Evolutionary conservation across 192 early-diverging fungal species (phyloP), one percentile per base, ranked within the genome.

Genomic region (Mortierella antarctica): DNA sequence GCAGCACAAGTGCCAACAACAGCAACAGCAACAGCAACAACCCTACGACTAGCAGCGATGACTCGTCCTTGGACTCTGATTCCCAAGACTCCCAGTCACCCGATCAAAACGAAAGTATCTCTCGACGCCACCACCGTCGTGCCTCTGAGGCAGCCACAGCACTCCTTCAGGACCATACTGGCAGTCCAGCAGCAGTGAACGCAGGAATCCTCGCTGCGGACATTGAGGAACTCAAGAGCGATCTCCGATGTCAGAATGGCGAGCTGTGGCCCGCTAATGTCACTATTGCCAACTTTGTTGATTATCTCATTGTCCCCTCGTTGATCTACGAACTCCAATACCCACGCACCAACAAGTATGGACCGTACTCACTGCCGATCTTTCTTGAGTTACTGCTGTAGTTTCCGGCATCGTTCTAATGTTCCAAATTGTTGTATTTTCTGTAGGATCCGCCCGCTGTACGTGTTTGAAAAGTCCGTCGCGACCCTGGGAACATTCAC

Each of bases 261-360:
- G 81, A 87, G 18, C 83, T 85, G 61, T 75, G 80, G 82, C 96
- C 97, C 0, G 76, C 86, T 10, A 97, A 96, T 71, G 78, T 96
- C 41, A 97, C 95, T 8, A 51, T 95, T 57, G 46, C 50, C 44
- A 99, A 97, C 82, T 99, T 92, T 83, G 45, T 91, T 7, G 93
- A 97, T 83, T 99, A 94, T 83, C 84, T 96, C 68, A 82, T 96
- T 11, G 87, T 97, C 12, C 97, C 97, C 10, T 89, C 94, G 10
- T 86, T 99, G 62, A 96, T 99, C 8, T 99, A 99, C 70, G 94
- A 97, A 82, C 83, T 97, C 46, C 92, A 95, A 67, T 99, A 96
- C 73, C 97, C 97, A 49, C 88, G 97, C 44, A 97, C 95, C 10
- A 70, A 82, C 61, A 86, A 68, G 92, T 94, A 88, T 45, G 86